Evolutionary conservation across 352 stramenopile genomes (phyloP), one percentile per base, ranked within the genome.

Genomic region (Sclerospora graminicola): DNA sequence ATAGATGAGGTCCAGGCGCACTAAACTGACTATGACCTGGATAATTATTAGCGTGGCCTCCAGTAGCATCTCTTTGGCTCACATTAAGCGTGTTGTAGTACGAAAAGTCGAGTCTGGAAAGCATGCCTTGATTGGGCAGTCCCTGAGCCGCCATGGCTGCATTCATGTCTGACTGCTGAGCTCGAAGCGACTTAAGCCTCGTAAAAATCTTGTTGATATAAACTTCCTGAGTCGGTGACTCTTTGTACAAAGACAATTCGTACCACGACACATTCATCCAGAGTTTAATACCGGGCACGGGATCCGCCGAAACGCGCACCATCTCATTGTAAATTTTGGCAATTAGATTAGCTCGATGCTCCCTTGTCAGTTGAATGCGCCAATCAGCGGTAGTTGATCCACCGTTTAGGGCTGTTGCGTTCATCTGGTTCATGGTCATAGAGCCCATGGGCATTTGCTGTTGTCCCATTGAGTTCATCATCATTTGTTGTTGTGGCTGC

Each of bases 201-300:
- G 84, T 89, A 53, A 89, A 86, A 45, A 91, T 91, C 68, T 91
- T 89, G 55, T 82, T 89, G 49, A 91, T 91, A 60, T 91, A 91
- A 42, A 84, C 72, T 40, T 91, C 73, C 52, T 91, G 76, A 11
- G 79, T 91, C 16, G 68, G 77, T 24, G 76, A 87, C 58, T 91
- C 79, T 55, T 86, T 87, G 63, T 85, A 91, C n/a, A 89, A 56
- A 43, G 74, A 79, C 29, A 91, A 51, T 51, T 91, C 79, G 55
- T 86, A 91, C 75, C 79, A 89, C 38, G 79, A 80, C 24, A 89
- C 79, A 51, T 91, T 89, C 71, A 89, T 91, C 79, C 79, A 91
- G 41, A 91, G 71, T 57, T 86, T 86, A 42, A 91, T 91, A 18
- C 79, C 79, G 0, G 79, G 76, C 24, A 79, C 59, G 14, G 76